Base-by-base conservation (phyloP, 352 stramenopile species). In the Pythium plurisporium region DNA sequence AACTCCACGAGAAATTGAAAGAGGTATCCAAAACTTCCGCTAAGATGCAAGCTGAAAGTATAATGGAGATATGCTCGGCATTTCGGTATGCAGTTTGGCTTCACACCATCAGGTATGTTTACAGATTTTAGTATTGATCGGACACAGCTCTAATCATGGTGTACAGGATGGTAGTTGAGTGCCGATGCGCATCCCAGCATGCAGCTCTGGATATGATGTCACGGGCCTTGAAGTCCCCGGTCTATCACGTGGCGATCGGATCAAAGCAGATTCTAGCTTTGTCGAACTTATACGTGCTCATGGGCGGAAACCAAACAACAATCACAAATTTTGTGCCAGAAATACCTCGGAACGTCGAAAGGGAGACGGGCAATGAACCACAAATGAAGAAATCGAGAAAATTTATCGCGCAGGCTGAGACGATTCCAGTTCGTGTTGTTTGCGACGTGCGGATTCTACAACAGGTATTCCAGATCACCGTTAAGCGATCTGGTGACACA, bases 71-170 rank as follows among this genome's bases (percentile, higher is more conserved):
- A 9, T 91, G 81, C 43, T 33, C 52, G 8, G 85, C 66, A 45
- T 82, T 88, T 59, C 79, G 79, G 19, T 73, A 88, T 64, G 67
- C 65, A 27, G 38, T 63, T 17, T 91, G 77, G 76, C 57, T 91
- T 11, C 81, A 91, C 49, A 73, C 67, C 3, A 52, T 91, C 26
- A 73, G 73, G 81, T 91, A 74, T 25, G 57, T 33, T 11, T 4
- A 3, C 22, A n/a, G n/a, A n/a, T n/a, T n/a, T n/a, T n/a, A n/a
- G n/a, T n/a, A n/a, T n/a, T n/a, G n/a, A n/a, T n/a, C n/a, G n/a
- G n/a, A n/a, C n/a, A n/a, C 23, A 22, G 2, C 12, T 23, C 3
- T 22, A 26, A 25, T 25, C 5, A 12, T n/a, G 12, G 15, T 8
- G 20, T 37, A 40, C 9, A 59, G 51, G 26, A 43, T 59, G 51